Conservation (phyloP, 805 yeast species). For the Kuraishia piskuri region DNA sequence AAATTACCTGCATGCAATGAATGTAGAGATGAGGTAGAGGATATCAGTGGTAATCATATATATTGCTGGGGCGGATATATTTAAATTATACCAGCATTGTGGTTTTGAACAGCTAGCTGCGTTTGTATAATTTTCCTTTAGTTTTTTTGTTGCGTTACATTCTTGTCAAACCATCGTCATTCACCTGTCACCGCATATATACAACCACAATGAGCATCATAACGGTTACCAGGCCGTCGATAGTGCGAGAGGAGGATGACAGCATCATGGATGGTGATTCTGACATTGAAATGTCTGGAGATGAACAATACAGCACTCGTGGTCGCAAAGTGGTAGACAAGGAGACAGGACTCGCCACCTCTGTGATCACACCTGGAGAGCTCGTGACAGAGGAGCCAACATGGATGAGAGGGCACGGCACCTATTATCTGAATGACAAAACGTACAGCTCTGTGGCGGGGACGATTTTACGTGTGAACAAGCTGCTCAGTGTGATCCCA, state of each 20-base stretch:
- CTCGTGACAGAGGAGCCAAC: slow-evolving; percentile 89
- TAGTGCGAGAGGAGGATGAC: slow-evolving; percentile 8
- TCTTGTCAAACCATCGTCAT: background rate
- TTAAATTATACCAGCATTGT: no score
- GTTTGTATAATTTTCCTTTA: background rate
- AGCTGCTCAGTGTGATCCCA: slow-evolving; percentile 78
- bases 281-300: slow-evolving; percentile 13
- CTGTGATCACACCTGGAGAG: slow-evolving; percentile 90
- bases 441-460: slow-evolving; percentile 95
- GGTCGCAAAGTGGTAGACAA: slow-evolving; percentile 3
- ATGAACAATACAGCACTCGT: slow-evolving; percentile 2
- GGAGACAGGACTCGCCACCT: slow-evolving; percentile 17
- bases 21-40: background rate
- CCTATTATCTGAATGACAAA: slow-evolving; percentile 65
- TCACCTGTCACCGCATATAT: background rate
- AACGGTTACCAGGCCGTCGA: slow-evolving; percentile 16
- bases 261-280: slow-evolving; percentile 11
- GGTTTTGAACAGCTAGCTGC: background rate
- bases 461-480: slow-evolving; percentile 74
- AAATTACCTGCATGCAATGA: background rate
- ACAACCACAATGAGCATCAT: slow-evolving; percentile 15
- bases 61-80: background rate
- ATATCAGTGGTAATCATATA: background rate
- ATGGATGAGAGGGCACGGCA: slow-evolving; percentile 99
- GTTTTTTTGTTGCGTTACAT: background rate